Evolutionary conservation across 1,139 yeast genomes (phyloP), one percentile per base, ranked within the genome.

Genomic region (Blastobotrys capitulatus): DNA sequence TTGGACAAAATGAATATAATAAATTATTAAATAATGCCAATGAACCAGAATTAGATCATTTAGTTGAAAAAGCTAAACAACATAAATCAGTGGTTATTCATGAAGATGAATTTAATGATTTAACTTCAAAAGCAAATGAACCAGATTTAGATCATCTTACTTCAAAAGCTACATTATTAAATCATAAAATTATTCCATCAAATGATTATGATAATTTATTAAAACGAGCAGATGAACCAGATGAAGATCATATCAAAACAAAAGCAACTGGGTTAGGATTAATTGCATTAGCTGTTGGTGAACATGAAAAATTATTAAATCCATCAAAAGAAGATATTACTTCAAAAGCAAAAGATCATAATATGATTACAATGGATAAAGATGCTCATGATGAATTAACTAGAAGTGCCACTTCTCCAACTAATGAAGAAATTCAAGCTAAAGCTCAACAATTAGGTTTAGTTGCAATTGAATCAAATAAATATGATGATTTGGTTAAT

Each of bases 101-200:
- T 9, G 49, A 50, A 6, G 58, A 54, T 4, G 67, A 60, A 12
- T 57, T 58, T 43, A 49, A 52, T 6, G 39, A 50, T n/a, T 50
- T 65, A 16, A 43, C 40, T 26, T 37, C 35, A 46, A 55, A 42
- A 42, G 56, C 54, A 16, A 53, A 67, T 1, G 56, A 38, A 56
- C 70, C 50, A 10, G 49, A 54, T n/a, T 42, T 46, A 4, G 60
- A 54, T 22, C 58, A 59, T 37, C 43, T 63, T 20, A 36, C 36
- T 12, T 45, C 50, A 6, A 53, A 53, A 49, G 64, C 65, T 10
- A 43, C 38, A 13, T 45, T 47, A 6, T 41, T 50, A 46, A 73
- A 74, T 43, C 60, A 80, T 53, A 73, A 75, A n/a, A 57, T 79
- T 16, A 53, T 83, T n/a, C 71, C 83, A 2, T 59, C 63, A 43